Base-by-base conservation (phyloP, 2,329 filamentous ascomycete species). In the Alternaria brassicicola region DNA sequence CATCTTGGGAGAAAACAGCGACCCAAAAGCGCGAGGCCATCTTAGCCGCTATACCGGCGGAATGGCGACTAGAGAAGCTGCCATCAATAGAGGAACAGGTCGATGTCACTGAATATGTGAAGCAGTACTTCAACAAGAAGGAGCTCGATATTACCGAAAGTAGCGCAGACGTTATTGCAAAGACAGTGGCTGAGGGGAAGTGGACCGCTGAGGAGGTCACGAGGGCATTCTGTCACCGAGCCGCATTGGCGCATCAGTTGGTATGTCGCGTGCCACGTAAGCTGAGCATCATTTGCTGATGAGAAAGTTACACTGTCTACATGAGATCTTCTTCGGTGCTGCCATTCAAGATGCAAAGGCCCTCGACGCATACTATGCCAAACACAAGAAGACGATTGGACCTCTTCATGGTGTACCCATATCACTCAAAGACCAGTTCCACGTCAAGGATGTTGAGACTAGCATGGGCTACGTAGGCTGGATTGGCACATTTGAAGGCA, bases 401-500 rank as follows among this genome's bases (percentile, higher is more conserved):
- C 76, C 78, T 1, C 71, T 83, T 0, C 81, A 83, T 56, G 81
- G 81, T 3, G 67, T 83, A 1, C 81, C 81, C 6, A 67, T 83
- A 17, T 79, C 75, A n/a, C 63, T 83, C 17, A 83, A 83, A 57
- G 81, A 83, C 51, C 81, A 82, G 43, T 82, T 83, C 64, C 81
- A 82, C 39, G 78, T 83, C 61, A 79, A 78, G 41, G 78, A 70
- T 36, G 78, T 81, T 2, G 80, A 82, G 33, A 82, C 80, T 1
- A 72, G 69, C 3, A 81, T 89, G 86, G 87, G 86, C 7, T 89
- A 88, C 62, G 79, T 88, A 9, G 86, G 86, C 13, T 88, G 86
- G 86, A 84, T 89, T 10, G 83, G 81, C 6, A 88, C 85, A 0
- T 88, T 87, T 64, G 78, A 88, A 73, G 86, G 86, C 28, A 78